Percentiles rank a stretch among this genome's conserved stretches.
Conservation (phyloP, 495 filamentous ascomycete species). For the Rhypophila decipiens region DNA sequence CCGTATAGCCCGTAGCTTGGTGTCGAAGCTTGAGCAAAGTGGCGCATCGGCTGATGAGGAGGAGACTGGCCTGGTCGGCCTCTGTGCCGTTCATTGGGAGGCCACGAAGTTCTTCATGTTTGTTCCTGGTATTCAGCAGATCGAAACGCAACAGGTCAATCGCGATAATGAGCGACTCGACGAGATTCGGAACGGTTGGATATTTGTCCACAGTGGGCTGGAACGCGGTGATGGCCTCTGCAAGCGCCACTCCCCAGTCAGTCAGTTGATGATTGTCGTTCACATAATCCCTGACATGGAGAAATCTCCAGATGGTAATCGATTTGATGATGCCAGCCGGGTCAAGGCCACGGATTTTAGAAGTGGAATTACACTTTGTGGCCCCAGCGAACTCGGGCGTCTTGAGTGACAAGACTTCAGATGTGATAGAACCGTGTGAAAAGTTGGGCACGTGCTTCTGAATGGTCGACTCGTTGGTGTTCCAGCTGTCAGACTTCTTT, state of each 20-base stretch:
- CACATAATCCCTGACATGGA: constrained; percentile 82
- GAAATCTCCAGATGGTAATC: constrained; percentile 78
- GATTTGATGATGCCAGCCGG: constrained; percentile 66
- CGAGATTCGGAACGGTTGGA: constrained; percentile 40
- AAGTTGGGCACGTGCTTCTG: constrained; percentile 40
- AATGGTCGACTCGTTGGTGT: constrained; percentile 51
- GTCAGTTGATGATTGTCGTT: constrained; percentile 77
- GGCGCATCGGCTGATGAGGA: constrained; percentile 79
- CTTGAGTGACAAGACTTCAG: constrained; percentile 53
- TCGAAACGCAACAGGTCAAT: constrained; percentile 74
- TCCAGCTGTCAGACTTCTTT: constrained; percentile 64
- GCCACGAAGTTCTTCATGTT: constrained; percentile 44
- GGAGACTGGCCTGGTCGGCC: constrained; percentile 58
- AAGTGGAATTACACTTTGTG: constrained; percentile 49
- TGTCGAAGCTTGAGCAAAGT: constrained; percentile 77
- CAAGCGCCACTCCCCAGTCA: constrained; percentile 72
- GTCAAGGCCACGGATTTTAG: constrained; percentile 36
- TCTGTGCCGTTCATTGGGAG: constrained; percentile 44
- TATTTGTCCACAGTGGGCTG: constrained; percentile 55
- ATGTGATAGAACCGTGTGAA: constrained; percentile 48
- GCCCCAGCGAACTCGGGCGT: constrained; percentile 59
- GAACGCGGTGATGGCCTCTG: constrained; percentile 57
- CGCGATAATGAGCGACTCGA: constrained; percentile 54
- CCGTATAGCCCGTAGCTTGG: constrained; percentile 83
- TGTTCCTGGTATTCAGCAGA: constrained; percentile 61